Base-by-base conservation (phyloP, 441 rosid species). In the Croton setiger region DNA sequence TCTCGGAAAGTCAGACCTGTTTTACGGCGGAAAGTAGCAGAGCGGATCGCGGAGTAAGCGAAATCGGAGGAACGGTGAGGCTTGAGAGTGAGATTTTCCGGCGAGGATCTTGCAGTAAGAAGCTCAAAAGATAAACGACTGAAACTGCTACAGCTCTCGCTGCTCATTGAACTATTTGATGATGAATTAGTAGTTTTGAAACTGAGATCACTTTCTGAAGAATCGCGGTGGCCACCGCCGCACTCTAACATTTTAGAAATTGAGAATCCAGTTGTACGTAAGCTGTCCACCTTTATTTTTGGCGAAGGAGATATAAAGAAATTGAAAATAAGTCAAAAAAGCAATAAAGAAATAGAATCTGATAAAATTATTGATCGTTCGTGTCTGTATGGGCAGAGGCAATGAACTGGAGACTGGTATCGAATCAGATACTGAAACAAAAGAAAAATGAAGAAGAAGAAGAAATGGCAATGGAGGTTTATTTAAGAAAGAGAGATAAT, bases 41-140 rank as follows among this genome's bases (percentile, higher is more conserved):
- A 85, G 36, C 83, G 81, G 63, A 88, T 85, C 69, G 89, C 87
- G 11, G 90, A 75, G 96, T 91, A 89, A 1, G 93, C 94, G 35
- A 83, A 83, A 70, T 93, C 97, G 35, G 96, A 91, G 62, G 97
- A 91, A 0, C 96, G 85, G 82, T 93, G 97, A 0, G 98, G 97
- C 76, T 91, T 93, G 14, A 91, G 72, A 14, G 91, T 56, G 39
- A 86, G 75, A 17, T 73, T 83, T 33, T 86, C 90, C 4, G 84
- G 84, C 11, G 84, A 75, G 0, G 80, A 64, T 37, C 66, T 64
- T 17, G 83, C 66, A 15, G 80, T 68, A 17, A 84, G 81, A 15
- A 87, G 77, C 66, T 88, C 93, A 63, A 88, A 89, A n/a, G 91
- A 86, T 68, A 83, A 82, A 20, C 94, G 91, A 75, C 88, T 85